Base-by-base conservation (phyloP, 441 rosid genomes). In the Erodium moschatum region DNA sequence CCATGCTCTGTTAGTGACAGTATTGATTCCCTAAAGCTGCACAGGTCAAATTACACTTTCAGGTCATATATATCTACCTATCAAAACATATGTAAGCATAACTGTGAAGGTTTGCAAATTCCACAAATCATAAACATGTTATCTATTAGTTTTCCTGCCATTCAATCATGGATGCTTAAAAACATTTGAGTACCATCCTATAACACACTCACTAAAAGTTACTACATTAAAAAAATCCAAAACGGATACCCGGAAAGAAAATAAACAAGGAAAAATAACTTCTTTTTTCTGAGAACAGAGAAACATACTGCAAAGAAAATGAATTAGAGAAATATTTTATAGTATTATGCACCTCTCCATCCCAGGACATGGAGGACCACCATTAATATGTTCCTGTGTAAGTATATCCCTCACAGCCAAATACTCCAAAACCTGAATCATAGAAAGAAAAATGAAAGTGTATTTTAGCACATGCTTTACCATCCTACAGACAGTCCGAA, bases 1-100 rank as follows among this genome's bases (percentile, higher is more conserved):
- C 82, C 85, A 72, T 93, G 98, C 81, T 93, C 98, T 24, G 98
- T 91, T 80, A 93, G 85, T 50, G 91, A 88, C 77, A 93, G 83
- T 40, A 93, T 88, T 48, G 98, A 91, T 56, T 87, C 90, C 73
- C 75, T 82, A 76, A 93, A 89, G 86, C 98, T 90, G 96, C 90
- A 85, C 5, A 71, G 27, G 27, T 24, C 27, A 66, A 18, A 79
- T 46, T 46, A 3, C 27, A 70, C 10, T 72, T 68, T 60, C 75
- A 72, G 70, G 69, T 58, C 63, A 58, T 7, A 19, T 1, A 65
- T 44, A 58, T 13, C 19, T 62, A 52, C 35, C 56, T 67, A 29
- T 24, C 2, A 24, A 24, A 24, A 24, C 27, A 24, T 24, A 24
- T 24, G 27, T 24, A 24, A 24, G 27, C 27, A 44, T 9, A 44